Evolutionary conservation across 805 yeast species (phyloP).

Genomic region (Candida tibetensis): DNA sequence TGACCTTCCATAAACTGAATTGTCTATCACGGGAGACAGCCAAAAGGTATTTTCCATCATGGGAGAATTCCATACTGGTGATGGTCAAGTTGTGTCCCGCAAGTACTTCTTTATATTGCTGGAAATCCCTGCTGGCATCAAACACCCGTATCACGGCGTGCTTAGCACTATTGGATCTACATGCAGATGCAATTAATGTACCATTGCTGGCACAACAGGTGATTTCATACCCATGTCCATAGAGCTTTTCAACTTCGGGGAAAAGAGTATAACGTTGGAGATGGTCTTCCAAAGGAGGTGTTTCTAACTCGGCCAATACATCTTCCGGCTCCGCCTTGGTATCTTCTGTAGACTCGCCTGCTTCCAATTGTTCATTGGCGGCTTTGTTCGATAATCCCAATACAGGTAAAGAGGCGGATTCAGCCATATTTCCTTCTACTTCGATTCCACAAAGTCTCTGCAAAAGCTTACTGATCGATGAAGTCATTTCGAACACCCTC

Average conservation of each 20-base stretch:
- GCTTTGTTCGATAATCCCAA: constrained; percentile 93
- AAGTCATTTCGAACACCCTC: constrained; percentile 86
- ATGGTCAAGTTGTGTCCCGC: constrained; percentile 80
- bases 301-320: constrained; percentile 41
- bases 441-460: constrained; percentile 49
- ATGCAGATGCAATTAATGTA: constrained; percentile 77
- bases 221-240: constrained; percentile 97
- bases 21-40: constrained; percentile 89
- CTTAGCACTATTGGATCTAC: constrained; percentile 76
- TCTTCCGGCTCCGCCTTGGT: constrained; percentile 46
- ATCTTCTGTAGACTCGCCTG: constrained; percentile 35
- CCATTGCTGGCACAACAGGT: constrained; percentile 70
- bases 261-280: constrained; percentile 88
- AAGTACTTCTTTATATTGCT: constrained; percentile 44
- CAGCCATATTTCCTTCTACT: constrained; percentile 50
- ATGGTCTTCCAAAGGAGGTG: constrained; percentile 87
- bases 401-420: constrained; percentile 87
- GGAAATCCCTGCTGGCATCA: constrained; percentile 55
- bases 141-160: constrained; percentile 87
- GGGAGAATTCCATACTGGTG: constrained; percentile 76
- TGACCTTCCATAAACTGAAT: constrained; percentile 66
- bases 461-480: constrained; percentile 65
- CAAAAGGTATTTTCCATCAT: constrained; percentile 58
- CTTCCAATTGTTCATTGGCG: constrained; percentile 47
- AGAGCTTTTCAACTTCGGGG: constrained; percentile 92